phyloP scores from a whole-genome alignment of 495 filamentous ascomycete genomes.

The Tuber indicum region DNA sequence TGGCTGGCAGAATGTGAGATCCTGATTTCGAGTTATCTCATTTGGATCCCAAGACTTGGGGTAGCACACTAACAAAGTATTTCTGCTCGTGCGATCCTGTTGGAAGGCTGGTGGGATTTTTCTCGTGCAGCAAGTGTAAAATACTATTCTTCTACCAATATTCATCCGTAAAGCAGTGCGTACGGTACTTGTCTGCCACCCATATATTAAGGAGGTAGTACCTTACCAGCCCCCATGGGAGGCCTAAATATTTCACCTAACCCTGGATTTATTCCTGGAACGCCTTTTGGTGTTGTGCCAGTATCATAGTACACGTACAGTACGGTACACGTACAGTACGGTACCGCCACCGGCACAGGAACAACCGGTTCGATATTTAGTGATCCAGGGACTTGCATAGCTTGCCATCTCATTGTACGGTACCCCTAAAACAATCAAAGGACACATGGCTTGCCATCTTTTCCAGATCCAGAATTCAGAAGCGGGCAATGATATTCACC shows the following conservation, averaged over 20 bases:
- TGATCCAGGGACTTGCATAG: background rate
- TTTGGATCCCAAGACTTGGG: background rate
- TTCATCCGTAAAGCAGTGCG: background rate
- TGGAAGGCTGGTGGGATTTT: background rate
- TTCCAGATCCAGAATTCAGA: background rate
- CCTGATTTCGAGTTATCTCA: background rate
- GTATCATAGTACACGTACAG: no score
- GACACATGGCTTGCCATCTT: background rate
- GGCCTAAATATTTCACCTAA: conserved; percentile 1
- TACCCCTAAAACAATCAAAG: no score
- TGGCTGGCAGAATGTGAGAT: background rate
- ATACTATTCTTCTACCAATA: background rate
- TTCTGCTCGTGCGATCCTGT: background rate
- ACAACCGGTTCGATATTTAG: background rate
- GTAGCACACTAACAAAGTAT: background rate
- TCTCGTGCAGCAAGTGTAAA: background rate
- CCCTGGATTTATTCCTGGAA: background rate
- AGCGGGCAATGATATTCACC: background rate
- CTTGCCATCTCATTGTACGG: background rate
- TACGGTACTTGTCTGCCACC: background rate
- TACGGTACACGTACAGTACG: no score
- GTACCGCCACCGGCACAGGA: background rate
- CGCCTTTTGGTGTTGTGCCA: background rate
- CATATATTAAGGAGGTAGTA: background rate
- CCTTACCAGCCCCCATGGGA: background rate